phyloP scores from a whole-genome alignment of 768 basidiomycete species.

The Cubamyces sp. region DNA sequence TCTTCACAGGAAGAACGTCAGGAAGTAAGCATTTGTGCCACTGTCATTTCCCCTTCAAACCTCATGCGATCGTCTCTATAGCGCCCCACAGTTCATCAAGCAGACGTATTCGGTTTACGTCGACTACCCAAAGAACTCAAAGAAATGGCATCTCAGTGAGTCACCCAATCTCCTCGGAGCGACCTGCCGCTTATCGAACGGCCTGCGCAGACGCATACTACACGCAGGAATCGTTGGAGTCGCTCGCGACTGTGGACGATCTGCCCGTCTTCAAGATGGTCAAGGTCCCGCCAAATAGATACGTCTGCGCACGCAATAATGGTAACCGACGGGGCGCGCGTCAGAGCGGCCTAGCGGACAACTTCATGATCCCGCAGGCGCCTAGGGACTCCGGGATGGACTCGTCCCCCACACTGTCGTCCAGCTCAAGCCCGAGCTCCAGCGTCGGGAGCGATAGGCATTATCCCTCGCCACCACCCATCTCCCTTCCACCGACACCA shows the following conservation, averaged over 20 bases:
- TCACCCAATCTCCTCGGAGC: not conserved
- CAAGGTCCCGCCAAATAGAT: constrained; percentile 60
- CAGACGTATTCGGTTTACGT: constrained; percentile 46
- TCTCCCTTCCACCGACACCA: constrained; percentile 2
- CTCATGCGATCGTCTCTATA: constrained; percentile 16
- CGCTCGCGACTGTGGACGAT: constrained; percentile 62
- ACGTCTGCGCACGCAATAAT: constrained; percentile 62
- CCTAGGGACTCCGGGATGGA: not conserved
- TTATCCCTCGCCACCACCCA: not conserved
- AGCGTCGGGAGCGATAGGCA: constrained; percentile 12
- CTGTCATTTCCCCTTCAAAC: not conserved
- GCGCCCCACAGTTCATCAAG: constrained; percentile 39
- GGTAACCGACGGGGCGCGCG: constrained; percentile 25
- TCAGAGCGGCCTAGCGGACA: constrained; percentile 3
- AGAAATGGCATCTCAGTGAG: constrained; percentile 46
- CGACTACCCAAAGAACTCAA: constrained; percentile 32
- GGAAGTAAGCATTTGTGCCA: constrained; percentile 25
- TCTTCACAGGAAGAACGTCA: constrained; percentile 29
- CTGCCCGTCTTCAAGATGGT: constrained; percentile 56
- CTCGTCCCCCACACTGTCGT: constrained; percentile 4
- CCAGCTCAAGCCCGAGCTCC: constrained; percentile 4
- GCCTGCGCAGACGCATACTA: constrained; percentile 70
- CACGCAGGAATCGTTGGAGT: constrained; percentile 61
- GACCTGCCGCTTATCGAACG: not conserved
- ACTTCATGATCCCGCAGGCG: constrained; percentile 1